Conservation (phyloP, 345 rosid species). For the Salix udensis region DNA sequence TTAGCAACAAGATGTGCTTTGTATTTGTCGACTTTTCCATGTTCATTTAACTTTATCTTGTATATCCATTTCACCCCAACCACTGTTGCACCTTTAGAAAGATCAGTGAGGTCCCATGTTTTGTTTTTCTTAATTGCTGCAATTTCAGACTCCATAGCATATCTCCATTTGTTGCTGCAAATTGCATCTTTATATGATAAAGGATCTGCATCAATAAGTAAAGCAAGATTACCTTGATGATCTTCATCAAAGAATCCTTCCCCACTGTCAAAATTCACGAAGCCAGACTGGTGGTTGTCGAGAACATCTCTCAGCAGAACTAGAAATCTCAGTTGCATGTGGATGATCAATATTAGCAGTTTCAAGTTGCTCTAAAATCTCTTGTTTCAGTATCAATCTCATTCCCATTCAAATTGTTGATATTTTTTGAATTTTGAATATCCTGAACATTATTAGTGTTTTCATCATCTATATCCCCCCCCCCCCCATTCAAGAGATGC, state of each 20-base stretch:
- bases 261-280: neutral
- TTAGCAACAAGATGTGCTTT: neutral
- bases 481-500: neutral
- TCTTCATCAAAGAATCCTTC: neutral
- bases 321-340: too few relatives aligned
- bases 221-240: neutral
- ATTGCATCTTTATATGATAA: neutral
- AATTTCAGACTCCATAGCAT: neutral
- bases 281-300: neutral
- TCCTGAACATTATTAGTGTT: too few relatives aligned
- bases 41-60: conserved; percentile 7
- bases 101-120: neutral
- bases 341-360: too few relatives aligned
- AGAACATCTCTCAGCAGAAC: neutral
- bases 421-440: neutral
- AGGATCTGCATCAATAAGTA: neutral
- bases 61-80: neutral
- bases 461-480: neutral
- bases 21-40: neutral
- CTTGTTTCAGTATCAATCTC: too few relatives aligned
- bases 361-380: too few relatives aligned
- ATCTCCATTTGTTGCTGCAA: too few relatives aligned
- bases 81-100: neutral
- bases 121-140: neutral
- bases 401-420: neutral